Evolutionary conservation across 1,139 yeast genomes (phyloP).

Genomic region (Geotrichum aggregatum): DNA sequence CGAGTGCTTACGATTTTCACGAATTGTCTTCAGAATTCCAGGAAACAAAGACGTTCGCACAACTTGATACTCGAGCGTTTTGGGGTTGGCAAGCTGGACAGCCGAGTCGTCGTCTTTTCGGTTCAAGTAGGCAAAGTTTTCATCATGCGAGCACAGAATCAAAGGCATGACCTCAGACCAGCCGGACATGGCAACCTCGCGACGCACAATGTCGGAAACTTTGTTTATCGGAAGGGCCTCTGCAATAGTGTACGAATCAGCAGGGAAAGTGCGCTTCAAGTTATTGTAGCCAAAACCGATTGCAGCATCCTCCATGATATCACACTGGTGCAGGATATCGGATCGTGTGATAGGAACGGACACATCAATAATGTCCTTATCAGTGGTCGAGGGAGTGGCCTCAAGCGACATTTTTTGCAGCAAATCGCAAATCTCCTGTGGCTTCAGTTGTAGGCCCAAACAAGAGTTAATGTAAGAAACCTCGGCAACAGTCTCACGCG

Average conservation of each 20-base stretch:
- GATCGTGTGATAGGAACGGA: slow-evolving; percentile 89
- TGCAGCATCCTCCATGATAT: slow-evolving; percentile 98
- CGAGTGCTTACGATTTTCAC: slow-evolving; percentile 93
- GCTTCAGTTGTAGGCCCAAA: slow-evolving; percentile 70
- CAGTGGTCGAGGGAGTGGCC: slow-evolving; percentile 52
- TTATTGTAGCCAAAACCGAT: slow-evolving; percentile 94
- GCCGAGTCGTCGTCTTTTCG: slow-evolving; percentile 71
- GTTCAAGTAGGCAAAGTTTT: slow-evolving; percentile 84
- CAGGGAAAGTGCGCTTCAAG: slow-evolving; percentile 74
- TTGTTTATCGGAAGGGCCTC: slow-evolving; percentile 87
- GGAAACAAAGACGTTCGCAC: slow-evolving; percentile 93
- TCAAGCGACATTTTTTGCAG: slow-evolving; percentile 76
- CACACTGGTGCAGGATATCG: slow-evolving; percentile 95
- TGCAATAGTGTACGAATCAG: slow-evolving; percentile 76
- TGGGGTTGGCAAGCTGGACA: slow-evolving; percentile 91
- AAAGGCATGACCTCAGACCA: slow-evolving; percentile 95
- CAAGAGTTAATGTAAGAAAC: slow-evolving; percentile 85
- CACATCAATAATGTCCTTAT: slow-evolving; percentile 59
- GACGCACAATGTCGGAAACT: slow-evolving; percentile 82
- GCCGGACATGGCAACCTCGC: slow-evolving; percentile 90
- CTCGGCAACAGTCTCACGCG: slow-evolving; percentile 71
- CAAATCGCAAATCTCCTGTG: slow-evolving; percentile 63
- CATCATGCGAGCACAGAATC: slow-evolving; percentile 93
- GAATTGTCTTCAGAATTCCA: slow-evolving; percentile 89
- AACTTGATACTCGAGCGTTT: slow-evolving; percentile 94